Evolutionary conservation across 2,329 filamentous ascomycete genomes (phyloP).

Genomic region (Colletotrichum sp.): DNA sequence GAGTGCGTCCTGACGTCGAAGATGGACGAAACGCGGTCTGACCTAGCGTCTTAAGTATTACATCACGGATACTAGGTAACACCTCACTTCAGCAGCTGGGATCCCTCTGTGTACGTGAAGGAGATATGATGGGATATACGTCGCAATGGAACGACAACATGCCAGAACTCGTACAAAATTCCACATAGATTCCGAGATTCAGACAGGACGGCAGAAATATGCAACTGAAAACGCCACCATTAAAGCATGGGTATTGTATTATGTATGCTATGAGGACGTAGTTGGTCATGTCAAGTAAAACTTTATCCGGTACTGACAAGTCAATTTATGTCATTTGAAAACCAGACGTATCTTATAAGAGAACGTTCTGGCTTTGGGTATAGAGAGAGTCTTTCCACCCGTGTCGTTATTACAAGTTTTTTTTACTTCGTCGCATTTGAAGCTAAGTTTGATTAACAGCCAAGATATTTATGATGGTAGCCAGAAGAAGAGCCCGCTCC

Average conservation of each 20-base stretch:
- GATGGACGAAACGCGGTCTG: neutral
- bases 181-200: too few relatives aligned
- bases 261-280: neutral
- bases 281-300: neutral
- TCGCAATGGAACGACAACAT: too few relatives aligned
- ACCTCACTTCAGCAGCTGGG: neutral
- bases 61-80: neutral
- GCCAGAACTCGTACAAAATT: too few relatives aligned
- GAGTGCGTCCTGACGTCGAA: neutral
- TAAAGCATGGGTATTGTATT: neutral
- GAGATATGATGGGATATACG: too few relatives aligned
- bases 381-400: neutral
- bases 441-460: neutral
- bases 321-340: neutral
- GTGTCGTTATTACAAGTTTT: neutral
- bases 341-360: neutral
- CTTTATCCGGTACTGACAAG: neutral
- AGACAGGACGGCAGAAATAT: too few relatives aligned
- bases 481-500: too few relatives aligned
- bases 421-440: neutral
- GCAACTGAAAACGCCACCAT: neutral
- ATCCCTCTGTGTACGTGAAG: too few relatives aligned
- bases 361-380: neutral
- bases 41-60: fast-evolving
- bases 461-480: too few relatives aligned